These are phyloP conservation scores for Amanita brunnescens DNA, from an alignment of 768 basidiomycete species.

Conservation along the genomic window DNA sequence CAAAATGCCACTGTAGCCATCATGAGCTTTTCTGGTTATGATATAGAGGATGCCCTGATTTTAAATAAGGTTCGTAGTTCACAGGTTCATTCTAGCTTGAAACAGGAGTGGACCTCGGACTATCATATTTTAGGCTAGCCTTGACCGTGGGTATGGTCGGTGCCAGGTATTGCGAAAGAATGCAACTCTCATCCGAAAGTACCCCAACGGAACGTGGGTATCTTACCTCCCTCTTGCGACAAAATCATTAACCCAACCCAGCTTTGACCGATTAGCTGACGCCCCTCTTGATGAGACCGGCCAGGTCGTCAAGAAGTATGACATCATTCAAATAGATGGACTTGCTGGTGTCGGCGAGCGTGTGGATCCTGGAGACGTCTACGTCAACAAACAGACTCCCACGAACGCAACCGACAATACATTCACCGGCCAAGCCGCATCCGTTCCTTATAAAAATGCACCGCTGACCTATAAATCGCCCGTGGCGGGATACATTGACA, in stretches of 20 bases:
- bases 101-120: conserved; percentile 7
- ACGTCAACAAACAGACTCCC: conserved; percentile 96
- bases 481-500: conserved; percentile 91
- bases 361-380: conserved; percentile 87
- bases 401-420: conserved; percentile 89
- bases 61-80: conserved; percentile 65
- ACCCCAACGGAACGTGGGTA: conserved; percentile 93
- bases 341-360: conserved; percentile 92
- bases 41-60: conserved; percentile 98
- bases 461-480: conserved; percentile 93
- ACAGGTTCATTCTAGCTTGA: background rate
- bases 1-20: conserved; percentile 98
- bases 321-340: conserved; percentile 88
- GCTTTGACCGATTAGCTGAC: conserved; percentile 91
- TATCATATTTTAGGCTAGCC: conserved; percentile 54
- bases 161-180: conserved; percentile 98
- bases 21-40: conserved; percentile 99
- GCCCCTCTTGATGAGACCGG: conserved; percentile 83
- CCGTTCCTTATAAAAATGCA: conserved; percentile 84
- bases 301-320: conserved; percentile 72
- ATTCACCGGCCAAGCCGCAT: conserved; percentile 74
- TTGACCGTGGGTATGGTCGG: conserved; percentile 95
- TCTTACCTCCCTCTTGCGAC: background rate
- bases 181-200: conserved; percentile 87
- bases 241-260: conserved; percentile 20